A percentile compares a stretch with the other conserved stretches of the same genome.
Conservation (phyloP, 139 green algal species). For the Eudorina sp. region DNA sequence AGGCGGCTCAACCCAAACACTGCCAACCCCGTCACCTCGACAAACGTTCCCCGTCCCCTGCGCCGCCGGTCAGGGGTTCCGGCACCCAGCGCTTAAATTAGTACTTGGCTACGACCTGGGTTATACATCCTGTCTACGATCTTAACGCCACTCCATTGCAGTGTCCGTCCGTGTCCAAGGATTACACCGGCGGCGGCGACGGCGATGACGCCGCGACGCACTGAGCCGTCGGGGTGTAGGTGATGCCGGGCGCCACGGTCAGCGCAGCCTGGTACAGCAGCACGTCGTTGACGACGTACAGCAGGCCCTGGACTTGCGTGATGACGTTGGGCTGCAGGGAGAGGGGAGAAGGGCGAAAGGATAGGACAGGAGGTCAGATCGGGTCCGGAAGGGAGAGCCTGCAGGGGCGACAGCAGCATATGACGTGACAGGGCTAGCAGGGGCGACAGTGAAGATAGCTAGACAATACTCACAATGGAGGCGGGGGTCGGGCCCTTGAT, state of each 20-base stretch:
- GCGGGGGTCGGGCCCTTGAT: conserved; percentile 3
- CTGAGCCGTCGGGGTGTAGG: neutral
- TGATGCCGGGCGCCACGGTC: neutral
- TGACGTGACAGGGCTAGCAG: neutral
- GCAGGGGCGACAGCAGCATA: neutral
- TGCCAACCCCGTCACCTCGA: too few relatives aligned
- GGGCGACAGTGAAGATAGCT: too few relatives aligned
- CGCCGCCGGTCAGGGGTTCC: too few relatives aligned
- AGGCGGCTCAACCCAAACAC: too few relatives aligned
- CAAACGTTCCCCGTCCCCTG: too few relatives aligned
- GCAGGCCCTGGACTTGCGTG: neutral
- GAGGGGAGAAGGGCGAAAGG: neutral
- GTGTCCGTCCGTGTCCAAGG: too few relatives aligned
- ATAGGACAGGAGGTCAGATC: too few relatives aligned
- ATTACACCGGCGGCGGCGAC: too few relatives aligned
- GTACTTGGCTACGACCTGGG: too few relatives aligned
- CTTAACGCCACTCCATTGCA: neutral
- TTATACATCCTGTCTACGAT: neutral
- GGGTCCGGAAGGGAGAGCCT: too few relatives aligned
- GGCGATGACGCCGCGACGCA: neutral
- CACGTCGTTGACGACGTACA: conserved; percentile 17
- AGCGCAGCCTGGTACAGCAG: neutral
- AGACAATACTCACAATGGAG: conserved; percentile 22
- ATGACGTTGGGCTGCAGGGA: conserved; percentile 10
- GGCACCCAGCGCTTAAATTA: too few relatives aligned